Conservation (phyloP, 371 early-diverging fungal species). For the Rhizopus stolonifer region DNA sequence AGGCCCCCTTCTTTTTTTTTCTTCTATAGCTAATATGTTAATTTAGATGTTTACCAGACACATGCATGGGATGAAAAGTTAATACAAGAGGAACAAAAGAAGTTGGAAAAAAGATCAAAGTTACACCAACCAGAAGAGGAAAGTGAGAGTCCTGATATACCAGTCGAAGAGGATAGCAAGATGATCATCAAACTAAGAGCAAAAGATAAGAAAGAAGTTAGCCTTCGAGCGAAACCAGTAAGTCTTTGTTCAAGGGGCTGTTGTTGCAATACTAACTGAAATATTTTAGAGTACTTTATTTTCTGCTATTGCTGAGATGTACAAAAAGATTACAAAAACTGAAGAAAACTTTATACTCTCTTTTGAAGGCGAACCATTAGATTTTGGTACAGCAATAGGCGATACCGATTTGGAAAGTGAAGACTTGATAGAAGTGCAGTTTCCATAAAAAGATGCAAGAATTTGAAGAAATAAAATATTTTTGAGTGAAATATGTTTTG, state of each 20-base stretch:
- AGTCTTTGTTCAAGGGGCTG: conserved; percentile 1
- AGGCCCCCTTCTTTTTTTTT: not conserved
- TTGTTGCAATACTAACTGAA: not conserved
- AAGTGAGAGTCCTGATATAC: not conserved
- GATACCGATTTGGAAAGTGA: conserved; percentile 42
- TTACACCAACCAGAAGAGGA: conserved; percentile 1
- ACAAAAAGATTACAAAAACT: not conserved
- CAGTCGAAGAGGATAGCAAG: not conserved
- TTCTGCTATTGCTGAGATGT: not conserved
- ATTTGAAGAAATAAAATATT: conserved; percentile 2
- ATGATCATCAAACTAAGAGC: conserved; percentile 29
- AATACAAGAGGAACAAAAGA: conserved; percentile 12
- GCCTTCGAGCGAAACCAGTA: conserved; percentile 35
- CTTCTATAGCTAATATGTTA: not conserved
- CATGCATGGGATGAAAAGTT: conserved; percentile 24
- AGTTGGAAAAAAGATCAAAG: not conserved
- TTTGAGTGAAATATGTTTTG: conserved; percentile 2
- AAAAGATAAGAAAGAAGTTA: conserved; percentile 29
- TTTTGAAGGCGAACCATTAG: conserved; percentile 39
- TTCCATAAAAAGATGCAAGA: conserved; percentile 6
- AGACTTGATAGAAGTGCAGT: conserved; percentile 42
- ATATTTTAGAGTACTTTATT: conserved; percentile 3
- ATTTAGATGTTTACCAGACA: conserved; percentile 35
- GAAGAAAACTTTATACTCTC: conserved; percentile 19
- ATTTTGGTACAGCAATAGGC: conserved; percentile 19